A percentile compares a stretch with the other conserved stretches of the same genome.
Conservation (phyloP, 2,329 filamentous ascomycete genomes). For the Cladobotryum protrusum region DNA sequence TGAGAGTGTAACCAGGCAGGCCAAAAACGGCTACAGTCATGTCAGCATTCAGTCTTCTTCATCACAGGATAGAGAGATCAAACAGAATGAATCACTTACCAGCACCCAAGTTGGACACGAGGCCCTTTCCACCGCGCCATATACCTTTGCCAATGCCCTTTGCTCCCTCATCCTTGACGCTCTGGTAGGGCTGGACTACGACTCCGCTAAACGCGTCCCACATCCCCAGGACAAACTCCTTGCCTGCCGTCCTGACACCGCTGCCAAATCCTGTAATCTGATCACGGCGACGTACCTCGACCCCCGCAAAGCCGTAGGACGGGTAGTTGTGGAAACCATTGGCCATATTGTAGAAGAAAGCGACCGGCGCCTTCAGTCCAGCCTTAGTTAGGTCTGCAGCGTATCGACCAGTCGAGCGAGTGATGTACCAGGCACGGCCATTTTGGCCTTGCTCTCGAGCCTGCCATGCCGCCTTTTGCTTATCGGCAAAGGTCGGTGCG, state of each 20-base stretch:
- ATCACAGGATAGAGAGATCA: neutral
- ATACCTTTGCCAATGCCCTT: conserved; percentile 57
- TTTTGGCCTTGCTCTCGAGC: conserved; percentile 20
- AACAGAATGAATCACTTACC: conserved; percentile 14
- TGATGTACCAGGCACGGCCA: conserved; percentile 22
- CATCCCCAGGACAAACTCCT: conserved; percentile 57
- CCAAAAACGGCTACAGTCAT: conserved; percentile 36
- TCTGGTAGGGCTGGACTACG: conserved; percentile 57
- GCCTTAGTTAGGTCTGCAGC: conserved; percentile 55
- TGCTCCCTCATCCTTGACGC: conserved; percentile 55
- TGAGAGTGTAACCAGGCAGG: conserved; percentile 44
- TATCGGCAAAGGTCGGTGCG: conserved; percentile 16
- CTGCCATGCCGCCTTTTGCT: conserved; percentile 20
- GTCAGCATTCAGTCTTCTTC: conserved; percentile 5
- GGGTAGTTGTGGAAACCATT: conserved; percentile 71
- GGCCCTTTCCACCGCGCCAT: conserved; percentile 38
- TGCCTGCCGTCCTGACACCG: conserved; percentile 55
- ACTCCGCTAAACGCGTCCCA: conserved; percentile 65
- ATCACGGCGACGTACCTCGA: conserved; percentile 56
- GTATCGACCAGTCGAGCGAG: conserved; percentile 44
- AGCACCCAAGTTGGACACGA: conserved; percentile 37
- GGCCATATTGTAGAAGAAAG: conserved; percentile 61
- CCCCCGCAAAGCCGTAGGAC: conserved; percentile 53
- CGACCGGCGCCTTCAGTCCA: conserved; percentile 58
- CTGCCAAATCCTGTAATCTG: conserved; percentile 61